Percentiles rank a stretch among this genome's conserved stretches.
Conservation (phyloP, 2,329 filamentous ascomycete species). For the Bipolaris gigantea region DNA sequence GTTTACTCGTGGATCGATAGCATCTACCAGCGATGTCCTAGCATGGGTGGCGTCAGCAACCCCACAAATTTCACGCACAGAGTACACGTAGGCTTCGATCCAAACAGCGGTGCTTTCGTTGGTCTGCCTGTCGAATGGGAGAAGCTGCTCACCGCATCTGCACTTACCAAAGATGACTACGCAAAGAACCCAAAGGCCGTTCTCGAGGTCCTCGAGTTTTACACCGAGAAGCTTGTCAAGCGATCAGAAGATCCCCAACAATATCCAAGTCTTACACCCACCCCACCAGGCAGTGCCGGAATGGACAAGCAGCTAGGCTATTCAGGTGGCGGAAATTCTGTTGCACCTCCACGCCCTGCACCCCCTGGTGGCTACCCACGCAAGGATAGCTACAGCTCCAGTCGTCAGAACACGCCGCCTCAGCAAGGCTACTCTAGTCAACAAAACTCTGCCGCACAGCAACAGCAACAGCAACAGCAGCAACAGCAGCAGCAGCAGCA, state of each 20-base stretch:
- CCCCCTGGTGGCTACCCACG: constrained; percentile 48
- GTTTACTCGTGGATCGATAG: constrained; percentile 99
- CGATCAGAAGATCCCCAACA: constrained; percentile 69
- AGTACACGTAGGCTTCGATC: constrained; percentile 96
- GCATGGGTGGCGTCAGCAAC: constrained; percentile 97
- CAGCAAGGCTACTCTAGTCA: constrained; percentile 31
- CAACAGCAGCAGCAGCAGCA: constrained; percentile 24
- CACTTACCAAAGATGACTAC: constrained; percentile 98
- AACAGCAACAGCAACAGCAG: constrained; percentile 18
- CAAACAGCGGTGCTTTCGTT: constrained; percentile 90
- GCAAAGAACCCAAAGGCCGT: constrained; percentile 80
- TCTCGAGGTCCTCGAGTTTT: constrained; percentile 81
- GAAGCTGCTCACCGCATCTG: constrained; percentile 90
- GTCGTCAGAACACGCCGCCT: constrained; percentile 39
- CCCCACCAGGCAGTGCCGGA: constrained; percentile 57
- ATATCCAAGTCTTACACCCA: constrained; percentile 69
- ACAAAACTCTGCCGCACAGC: constrained; percentile 41
- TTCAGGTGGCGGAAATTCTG: constrained; percentile 47
- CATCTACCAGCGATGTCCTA: constrained; percentile 94
- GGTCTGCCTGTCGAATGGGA: constrained; percentile 96
- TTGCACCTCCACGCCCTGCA: constrained; percentile 53
- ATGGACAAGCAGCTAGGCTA: constrained; percentile 55
- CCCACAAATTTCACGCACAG: constrained; percentile 97
- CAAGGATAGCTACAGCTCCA: constrained; percentile 50
- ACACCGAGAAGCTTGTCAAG: constrained; percentile 77